These are phyloP conservation scores for Verticillium klebahnii DNA, from an alignment of 2,329 filamentous ascomycete genomes.

Conservation along the genomic window DNA sequence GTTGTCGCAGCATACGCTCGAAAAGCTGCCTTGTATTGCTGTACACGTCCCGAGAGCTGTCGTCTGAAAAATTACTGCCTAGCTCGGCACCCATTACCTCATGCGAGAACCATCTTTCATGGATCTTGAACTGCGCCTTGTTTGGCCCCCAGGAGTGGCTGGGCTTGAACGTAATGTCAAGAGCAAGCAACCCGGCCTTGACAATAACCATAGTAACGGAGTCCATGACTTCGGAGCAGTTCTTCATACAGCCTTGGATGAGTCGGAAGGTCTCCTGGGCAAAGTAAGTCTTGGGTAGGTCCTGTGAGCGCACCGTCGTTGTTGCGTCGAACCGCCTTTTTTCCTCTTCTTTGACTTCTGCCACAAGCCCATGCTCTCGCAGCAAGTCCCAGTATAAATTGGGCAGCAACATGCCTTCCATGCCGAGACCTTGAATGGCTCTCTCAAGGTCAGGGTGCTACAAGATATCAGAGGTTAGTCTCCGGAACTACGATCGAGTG, in stretches of 20 bases:
- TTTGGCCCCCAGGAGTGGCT: too few species aligned
- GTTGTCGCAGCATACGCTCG: neutral
- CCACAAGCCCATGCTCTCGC: neutral
- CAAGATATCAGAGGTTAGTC: neutral
- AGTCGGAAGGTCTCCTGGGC: neutral
- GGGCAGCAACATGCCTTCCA: neutral
- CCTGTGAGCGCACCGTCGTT: neutral
- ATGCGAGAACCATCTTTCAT: neutral
- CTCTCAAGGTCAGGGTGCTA: neutral
- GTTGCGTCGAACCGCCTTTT: neutral
- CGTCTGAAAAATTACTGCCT: neutral
- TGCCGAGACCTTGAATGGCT: neutral
- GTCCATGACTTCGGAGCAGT: neutral
- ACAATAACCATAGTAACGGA: neutral
- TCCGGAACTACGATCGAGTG: too few species aligned
- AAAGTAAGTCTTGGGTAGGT: neutral
- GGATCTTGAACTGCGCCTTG: neutral
- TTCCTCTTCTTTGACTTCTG: neutral
- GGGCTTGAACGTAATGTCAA: neutral
- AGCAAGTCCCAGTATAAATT: neutral
- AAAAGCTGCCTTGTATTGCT: neutral
- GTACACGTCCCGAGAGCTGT: neutral
- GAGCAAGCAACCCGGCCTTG: neutral
- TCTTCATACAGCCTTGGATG: neutral
- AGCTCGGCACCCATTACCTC: neutral